phyloP scores from a whole-genome alignment of 371 early-diverging fungal genomes.

The Mucor lusitanicus region DNA sequence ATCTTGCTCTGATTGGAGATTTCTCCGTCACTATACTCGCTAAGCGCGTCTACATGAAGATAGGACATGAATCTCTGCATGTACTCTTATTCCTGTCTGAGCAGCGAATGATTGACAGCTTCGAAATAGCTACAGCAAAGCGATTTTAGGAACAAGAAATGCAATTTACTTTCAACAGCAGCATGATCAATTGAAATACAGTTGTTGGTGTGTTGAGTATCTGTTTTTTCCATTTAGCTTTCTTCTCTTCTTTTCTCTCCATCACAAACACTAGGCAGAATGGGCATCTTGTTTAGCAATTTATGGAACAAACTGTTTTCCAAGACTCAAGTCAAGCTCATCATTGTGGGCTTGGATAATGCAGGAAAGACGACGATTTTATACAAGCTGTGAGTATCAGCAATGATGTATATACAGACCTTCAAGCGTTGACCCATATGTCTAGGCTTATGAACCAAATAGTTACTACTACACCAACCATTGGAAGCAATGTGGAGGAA shows the following conservation, averaged over 20 bases:
- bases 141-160: no score
- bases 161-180: no score
- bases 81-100: no score
- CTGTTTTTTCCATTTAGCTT: not conserved
- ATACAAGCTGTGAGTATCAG: conserved; percentile 55
- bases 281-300: conserved; percentile 48
- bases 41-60: no score
- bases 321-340: conserved; percentile 85
- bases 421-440: no score
- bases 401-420: not conserved
- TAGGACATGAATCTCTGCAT: no score
- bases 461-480: conserved; percentile 75
- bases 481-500: conserved; percentile 76
- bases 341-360: conserved; percentile 92
- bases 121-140: no score
- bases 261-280: not conserved
- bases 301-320: conserved; percentile 49
- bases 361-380: conserved; percentile 92
- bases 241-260: not conserved
- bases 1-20: no score
- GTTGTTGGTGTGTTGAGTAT: not conserved
- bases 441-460: conserved; percentile 68
- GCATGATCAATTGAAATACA: no score
- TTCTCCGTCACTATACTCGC: no score
- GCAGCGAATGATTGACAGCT: no score